phyloP scores from a whole-genome alignment of 1,139 yeast genomes.

The Pneumocystis murina region DNA sequence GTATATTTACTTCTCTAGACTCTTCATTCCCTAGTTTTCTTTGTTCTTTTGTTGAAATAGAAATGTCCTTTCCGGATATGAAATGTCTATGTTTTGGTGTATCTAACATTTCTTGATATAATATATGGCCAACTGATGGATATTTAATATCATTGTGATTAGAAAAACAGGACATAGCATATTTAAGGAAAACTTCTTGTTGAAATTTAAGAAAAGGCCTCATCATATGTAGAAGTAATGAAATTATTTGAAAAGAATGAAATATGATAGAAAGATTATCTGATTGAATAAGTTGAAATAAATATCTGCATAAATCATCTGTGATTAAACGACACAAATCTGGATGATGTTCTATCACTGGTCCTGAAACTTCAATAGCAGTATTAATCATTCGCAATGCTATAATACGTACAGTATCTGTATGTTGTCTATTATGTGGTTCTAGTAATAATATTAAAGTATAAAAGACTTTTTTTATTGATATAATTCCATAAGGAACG shows the following conservation, averaged over 20 bases:
- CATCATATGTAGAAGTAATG: conserved; percentile 35
- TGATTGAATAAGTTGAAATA: conserved; percentile 62
- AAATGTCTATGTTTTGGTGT: conserved; percentile 21
- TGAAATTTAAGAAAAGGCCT: conserved; percentile 27
- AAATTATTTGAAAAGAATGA: conserved; percentile 59
- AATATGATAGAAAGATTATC: conserved; percentile 55
- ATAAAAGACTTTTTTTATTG: conserved; percentile 54
- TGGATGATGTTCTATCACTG: conserved; percentile 48
- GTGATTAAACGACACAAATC: conserved; percentile 53
- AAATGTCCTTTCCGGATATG: conserved; percentile 17
- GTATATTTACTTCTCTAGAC: conserved; percentile 32
- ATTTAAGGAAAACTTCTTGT: conserved; percentile 28
- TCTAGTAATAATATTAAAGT: conserved; percentile 72
- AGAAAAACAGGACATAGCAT: conserved; percentile 27
- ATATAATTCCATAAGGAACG: conserved; percentile 48
- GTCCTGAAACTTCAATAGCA: conserved; percentile 72
- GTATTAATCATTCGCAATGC: conserved; percentile 63
- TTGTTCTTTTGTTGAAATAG: conserved; percentile 16
- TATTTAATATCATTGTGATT: conserved; percentile 17
- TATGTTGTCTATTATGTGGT: conserved; percentile 72
- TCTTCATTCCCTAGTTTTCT: conserved; percentile 16
- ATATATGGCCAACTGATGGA: conserved; percentile 25
- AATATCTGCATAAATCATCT: conserved; percentile 68
- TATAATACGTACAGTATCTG: conserved; percentile 73
- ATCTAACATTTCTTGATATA: conserved; percentile 30